phyloP scores from a whole-genome alignment of 768 basidiomycete species.

The Mrakia gelida region DNA sequence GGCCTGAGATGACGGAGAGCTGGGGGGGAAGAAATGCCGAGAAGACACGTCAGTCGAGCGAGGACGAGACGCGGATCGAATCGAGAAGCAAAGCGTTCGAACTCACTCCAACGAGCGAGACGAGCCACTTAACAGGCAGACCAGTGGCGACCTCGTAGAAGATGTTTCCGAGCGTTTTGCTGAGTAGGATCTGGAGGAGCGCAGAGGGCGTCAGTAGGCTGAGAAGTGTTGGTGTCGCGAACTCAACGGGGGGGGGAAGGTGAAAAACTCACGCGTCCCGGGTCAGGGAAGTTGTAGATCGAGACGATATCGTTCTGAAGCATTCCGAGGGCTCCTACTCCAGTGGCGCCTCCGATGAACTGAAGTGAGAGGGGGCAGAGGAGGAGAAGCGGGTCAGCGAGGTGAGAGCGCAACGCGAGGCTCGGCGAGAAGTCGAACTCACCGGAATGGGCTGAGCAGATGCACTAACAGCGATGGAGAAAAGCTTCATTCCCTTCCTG shows the following conservation, averaged over 20 bases:
- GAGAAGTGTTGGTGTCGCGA: not conserved
- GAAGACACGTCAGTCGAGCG: not conserved
- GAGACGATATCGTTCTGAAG: constrained; percentile 27
- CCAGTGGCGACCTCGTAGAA: constrained; percentile 31
- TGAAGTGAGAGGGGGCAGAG: not conserved
- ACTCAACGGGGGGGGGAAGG: not conserved
- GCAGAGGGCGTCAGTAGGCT: not conserved
- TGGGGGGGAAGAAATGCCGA: not conserved
- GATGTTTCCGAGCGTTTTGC: constrained; percentile 14
- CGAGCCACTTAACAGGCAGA: constrained; percentile 30
- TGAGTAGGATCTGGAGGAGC: constrained; percentile 4
- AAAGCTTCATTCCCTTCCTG: constrained; percentile 28
- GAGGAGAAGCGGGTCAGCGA: too few species aligned
- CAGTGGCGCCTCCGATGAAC: constrained; percentile 32
- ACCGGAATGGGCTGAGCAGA: constrained; percentile 26
- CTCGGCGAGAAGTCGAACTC: too few species aligned
- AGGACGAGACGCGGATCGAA: not conserved
- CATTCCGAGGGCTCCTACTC: constrained; percentile 13
- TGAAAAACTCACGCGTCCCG: not conserved
- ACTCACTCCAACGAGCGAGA: constrained; percentile 25
- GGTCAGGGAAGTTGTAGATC: constrained; percentile 28
- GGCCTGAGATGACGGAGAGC: constrained; percentile 16
- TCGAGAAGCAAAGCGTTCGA: not conserved
- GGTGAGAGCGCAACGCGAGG: not conserved
- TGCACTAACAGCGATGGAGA: constrained; percentile 11